Base-by-base conservation (phyloP, 108 stramenopile genomes). In the Nitzschia sp. region DNA sequence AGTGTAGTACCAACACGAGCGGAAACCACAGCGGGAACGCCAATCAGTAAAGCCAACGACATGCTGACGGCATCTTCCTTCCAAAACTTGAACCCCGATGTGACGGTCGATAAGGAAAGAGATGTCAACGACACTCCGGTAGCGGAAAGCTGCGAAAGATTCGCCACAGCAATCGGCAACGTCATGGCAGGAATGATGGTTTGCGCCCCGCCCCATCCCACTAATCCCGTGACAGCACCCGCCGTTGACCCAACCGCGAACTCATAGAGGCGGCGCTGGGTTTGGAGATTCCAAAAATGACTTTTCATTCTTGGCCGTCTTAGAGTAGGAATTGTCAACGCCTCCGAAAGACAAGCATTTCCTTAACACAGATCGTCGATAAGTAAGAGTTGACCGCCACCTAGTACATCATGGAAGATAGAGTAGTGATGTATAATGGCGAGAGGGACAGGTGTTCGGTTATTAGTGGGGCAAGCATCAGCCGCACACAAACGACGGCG, bases 151-250 rank as follows among this genome's bases (percentile, higher is more conserved):
- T 72, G 71, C 11, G 71, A 65, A 2, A 30, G 32, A 27, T 35
- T 35, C 17, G 62, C 62, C 31, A 70, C 19, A 5, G 58, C 8
- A 38, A 72, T 53, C 17, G 71, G 30, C 2, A 24, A 19, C 21
- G 71, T 72, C 71, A 72, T 65, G 49, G 53, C 48, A 28, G 71
- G 71, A 28, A 65, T 72, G 48, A 72, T 31, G 11, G 63, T 47
- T 57, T 72, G 71, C 8, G 71, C 62, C 17, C 71, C 71, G 21
- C 71, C 71, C 71, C 71, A 72, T 2, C 71, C 71, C 24, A 64
- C 62, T 8, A 65, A 27, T 13, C 71, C 71, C 3, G 63, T 47
- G 2, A 46, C 36, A 18, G 26, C 46, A 28, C 71, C 71, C 17
- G 38, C 71, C 31, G 45, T 19, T 11, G 54, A 25, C 11, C 63